These are phyloP conservation scores for Phalaenopsis equestris DNA, from an alignment of 106 monocot genomes.

Conservation along the genomic window DNA sequence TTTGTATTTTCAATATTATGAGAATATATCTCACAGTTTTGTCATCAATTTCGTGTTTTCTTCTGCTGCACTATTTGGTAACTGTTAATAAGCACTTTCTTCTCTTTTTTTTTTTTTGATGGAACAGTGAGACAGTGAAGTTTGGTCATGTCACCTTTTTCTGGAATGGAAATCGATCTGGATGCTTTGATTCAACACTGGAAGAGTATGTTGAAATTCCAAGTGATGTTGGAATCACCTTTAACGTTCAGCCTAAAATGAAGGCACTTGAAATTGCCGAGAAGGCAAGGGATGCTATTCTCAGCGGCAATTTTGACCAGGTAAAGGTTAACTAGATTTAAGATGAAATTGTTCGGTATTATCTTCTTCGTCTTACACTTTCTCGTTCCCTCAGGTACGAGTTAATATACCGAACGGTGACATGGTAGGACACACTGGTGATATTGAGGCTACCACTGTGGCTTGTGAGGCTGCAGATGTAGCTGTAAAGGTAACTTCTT, in stretches of 20 bases:
- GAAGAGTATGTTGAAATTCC: conserved; percentile 93
- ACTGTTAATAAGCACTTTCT: background rate
- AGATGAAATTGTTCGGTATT: background rate
- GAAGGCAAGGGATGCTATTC: conserved; percentile 74
- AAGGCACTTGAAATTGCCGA: conserved; percentile 83
- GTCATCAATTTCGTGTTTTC: no score
- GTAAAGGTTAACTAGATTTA: conserved; percentile 15
- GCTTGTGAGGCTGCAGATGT: conserved; percentile 78
- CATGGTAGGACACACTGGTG: conserved; percentile 96
- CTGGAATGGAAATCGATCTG: conserved; percentile 94
- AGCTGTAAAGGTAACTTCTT: conserved; percentile 60
- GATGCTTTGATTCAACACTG: conserved; percentile 58
- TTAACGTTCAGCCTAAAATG: conserved; percentile 84
- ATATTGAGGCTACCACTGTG: conserved; percentile 76
- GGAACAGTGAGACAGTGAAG: conserved; percentile 75
- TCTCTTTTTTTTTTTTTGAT: background rate
- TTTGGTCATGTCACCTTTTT: conserved; percentile 97
- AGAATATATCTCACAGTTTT: background rate
- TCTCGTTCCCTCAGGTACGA: conserved; percentile 35
- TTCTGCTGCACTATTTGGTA: no score
- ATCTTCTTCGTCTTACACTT: background rate
- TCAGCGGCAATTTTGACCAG: conserved; percentile 83
- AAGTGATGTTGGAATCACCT: conserved; percentile 83
- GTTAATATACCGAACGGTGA: conserved; percentile 77
- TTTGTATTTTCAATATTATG: background rate